These are phyloP conservation scores for Candida ficus DNA, from an alignment of 805 yeast genomes.

Conservation along the genomic window DNA sequence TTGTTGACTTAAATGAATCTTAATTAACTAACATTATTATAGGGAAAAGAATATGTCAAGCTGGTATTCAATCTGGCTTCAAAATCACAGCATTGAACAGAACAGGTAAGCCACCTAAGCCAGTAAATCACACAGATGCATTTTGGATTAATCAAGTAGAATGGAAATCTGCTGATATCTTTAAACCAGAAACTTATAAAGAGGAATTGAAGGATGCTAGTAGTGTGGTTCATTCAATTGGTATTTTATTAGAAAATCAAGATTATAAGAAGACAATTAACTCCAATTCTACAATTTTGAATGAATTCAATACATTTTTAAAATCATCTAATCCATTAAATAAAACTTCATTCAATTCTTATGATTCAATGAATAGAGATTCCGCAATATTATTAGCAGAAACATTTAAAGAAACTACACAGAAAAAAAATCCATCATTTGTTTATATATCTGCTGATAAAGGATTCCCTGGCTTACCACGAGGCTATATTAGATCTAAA, in stretches of 20 bases:
- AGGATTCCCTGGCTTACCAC: slow-evolving; percentile 62
- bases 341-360: slow-evolving; percentile 40
- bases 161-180: slow-evolving; percentile 67
- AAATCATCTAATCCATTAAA: slow-evolving; percentile 56
- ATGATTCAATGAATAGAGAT: slow-evolving; percentile 61
- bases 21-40: background rate
- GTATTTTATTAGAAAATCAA: slow-evolving; percentile 65
- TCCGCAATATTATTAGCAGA: slow-evolving; percentile 64
- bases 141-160: slow-evolving; percentile 53
- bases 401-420: slow-evolving; percentile 35
- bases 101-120: slow-evolving; percentile 48
- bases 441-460: slow-evolving; percentile 81
- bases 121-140: slow-evolving; percentile 25
- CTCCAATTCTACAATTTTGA: slow-evolving; percentile 21
- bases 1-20: too few species aligned
- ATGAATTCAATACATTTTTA: slow-evolving; percentile 35
- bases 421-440: slow-evolving; percentile 36
- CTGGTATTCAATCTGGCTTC: slow-evolving; percentile 57
- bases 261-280: slow-evolving; percentile 54
- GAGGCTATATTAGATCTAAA: slow-evolving; percentile 69
- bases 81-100: slow-evolving; percentile 60
- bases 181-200: slow-evolving; percentile 55
- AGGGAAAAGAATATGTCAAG: slow-evolving; percentile 62
- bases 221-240: slow-evolving; percentile 80
- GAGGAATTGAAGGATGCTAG: slow-evolving; percentile 42